Conservation (phyloP, 2,329 filamentous ascomycete genomes). For the Fusarium dlaminii region DNA sequence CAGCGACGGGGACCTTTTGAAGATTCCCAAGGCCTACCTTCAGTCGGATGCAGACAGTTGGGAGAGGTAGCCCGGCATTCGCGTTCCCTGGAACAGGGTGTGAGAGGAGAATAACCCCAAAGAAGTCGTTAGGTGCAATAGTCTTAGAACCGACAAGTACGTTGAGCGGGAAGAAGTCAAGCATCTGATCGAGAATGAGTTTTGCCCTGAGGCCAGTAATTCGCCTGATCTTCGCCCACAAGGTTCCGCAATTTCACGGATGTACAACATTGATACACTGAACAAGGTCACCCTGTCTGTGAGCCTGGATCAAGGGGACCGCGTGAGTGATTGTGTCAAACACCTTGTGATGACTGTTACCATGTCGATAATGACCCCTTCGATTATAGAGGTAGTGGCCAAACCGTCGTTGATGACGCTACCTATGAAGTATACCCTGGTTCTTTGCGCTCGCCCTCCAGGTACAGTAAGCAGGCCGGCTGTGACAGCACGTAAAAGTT, state of each 20-base stretch:
- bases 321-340: background rate
- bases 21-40: background rate
- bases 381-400: background rate
- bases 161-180: background rate
- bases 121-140: background rate
- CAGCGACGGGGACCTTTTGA: background rate
- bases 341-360: background rate
- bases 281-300: background rate
- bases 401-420: background rate
- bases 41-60: background rate
- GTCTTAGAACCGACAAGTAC: background rate
- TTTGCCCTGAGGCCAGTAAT: background rate
- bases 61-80: background rate
- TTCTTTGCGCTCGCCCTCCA: background rate
- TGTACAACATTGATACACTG: background rate
- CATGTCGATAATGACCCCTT: background rate
- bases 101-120: background rate
- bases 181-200: background rate
- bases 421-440: background rate
- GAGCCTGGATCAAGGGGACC: background rate
- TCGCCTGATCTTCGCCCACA: background rate
- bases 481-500: background rate
- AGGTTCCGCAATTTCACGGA: background rate
- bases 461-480: background rate
- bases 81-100: background rate